Conservation (phyloP, 371 early-diverging fungal genomes). For the Fennellomyces sp. region DNA sequence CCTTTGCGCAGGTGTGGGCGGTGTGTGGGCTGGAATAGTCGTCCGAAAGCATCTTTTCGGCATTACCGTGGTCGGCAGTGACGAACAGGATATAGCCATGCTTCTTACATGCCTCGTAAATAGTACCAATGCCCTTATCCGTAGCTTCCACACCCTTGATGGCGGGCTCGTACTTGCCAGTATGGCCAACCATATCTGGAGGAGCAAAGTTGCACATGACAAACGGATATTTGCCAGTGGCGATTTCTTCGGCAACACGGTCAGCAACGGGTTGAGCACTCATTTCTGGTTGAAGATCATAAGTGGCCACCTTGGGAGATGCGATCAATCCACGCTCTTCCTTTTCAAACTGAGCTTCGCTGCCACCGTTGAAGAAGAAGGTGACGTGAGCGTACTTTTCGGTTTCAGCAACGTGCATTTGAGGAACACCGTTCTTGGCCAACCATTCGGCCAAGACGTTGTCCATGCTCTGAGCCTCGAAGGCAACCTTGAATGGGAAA, state of each 20-base stretch:
- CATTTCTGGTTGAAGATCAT: constrained; percentile 98
- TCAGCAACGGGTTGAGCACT: constrained; percentile 88
- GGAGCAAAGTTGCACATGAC: constrained; percentile 99
- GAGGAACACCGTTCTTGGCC: constrained; percentile 79
- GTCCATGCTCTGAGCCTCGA: constrained; percentile 95
- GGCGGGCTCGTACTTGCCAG: constrained; percentile 96
- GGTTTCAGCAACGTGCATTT: constrained; percentile 98
- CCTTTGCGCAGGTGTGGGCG: constrained; percentile 93
- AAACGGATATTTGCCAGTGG: constrained; percentile 83
- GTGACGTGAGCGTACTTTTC: constrained; percentile 99
- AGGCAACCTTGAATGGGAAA: constrained; percentile 90
- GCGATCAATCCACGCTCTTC: constrained; percentile 93
- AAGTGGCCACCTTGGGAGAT: constrained; percentile 97
- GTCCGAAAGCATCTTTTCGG: constrained; percentile 97
- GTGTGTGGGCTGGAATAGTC: constrained; percentile 90
- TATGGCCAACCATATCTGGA: constrained; percentile 99
- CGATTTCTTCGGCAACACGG: constrained; percentile 87
- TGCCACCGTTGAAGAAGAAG: constrained; percentile 99
- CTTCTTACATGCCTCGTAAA: constrained; percentile 91
- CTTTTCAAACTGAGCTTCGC: constrained; percentile 83
- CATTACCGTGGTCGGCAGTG: constrained; percentile 99
- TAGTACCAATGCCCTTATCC: constrained; percentile 93
- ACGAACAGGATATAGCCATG: constrained; percentile 93
- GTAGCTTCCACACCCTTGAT: constrained; percentile 92
- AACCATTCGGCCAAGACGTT: constrained; percentile 98